These are phyloP conservation scores for Hebeloma cylindrosporum DNA, from an alignment of 768 basidiomycete species.

Conservation along the genomic window DNA sequence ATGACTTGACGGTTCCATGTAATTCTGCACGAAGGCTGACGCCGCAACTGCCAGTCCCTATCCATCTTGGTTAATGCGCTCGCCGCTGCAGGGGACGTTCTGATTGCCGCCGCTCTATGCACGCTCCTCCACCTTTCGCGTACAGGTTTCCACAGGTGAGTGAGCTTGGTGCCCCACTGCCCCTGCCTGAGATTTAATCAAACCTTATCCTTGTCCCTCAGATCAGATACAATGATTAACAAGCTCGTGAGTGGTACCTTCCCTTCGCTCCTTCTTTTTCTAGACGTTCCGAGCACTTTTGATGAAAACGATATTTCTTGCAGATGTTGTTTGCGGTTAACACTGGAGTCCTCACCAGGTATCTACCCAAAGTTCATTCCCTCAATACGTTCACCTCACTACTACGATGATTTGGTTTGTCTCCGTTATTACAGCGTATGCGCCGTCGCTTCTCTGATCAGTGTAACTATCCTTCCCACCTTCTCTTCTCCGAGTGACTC, in stretches of 20 bases:
- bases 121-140: conserved; percentile 39
- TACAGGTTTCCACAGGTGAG: conserved; percentile 45
- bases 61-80: conserved; percentile 43
- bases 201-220: conserved; percentile 17
- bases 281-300: not conserved
- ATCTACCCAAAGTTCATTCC: too few relatives aligned
- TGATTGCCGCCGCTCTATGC: conserved; percentile 43
- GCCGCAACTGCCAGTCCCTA: conserved; percentile 24
- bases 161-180: not conserved
- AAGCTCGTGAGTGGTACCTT: conserved; percentile 33
- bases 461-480: too few relatives aligned
- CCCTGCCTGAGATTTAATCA: not conserved
- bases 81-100: conserved; percentile 42
- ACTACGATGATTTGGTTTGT: not conserved
- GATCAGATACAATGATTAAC: conserved; percentile 47
- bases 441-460: conserved; percentile 54
- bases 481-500: conserved; percentile 2
- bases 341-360: conserved; percentile 42
- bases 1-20: too few relatives aligned
- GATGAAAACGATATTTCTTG: not conserved
- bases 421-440: conserved; percentile 39
- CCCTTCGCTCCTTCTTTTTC: not conserved
- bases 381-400: not conserved
- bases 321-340: conserved; percentile 47
- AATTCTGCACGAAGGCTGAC: not conserved